Evolutionary conservation across 768 basidiomycete genomes (phyloP), one percentile per base, ranked within the genome.

Genomic region (Podaxis sp.): DNA sequence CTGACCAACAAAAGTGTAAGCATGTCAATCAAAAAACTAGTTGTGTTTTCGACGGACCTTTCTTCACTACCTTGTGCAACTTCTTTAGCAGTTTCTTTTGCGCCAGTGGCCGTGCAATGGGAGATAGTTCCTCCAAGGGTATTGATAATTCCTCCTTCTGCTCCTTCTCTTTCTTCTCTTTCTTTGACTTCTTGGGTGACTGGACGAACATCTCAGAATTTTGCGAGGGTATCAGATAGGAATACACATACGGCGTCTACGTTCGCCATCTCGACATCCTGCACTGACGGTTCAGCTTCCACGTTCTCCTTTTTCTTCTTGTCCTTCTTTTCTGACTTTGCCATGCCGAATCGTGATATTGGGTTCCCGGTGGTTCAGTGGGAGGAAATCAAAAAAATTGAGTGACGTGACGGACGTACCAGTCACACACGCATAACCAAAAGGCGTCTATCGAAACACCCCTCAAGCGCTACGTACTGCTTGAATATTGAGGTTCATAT

Each of bases 61-160:
- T 93, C 80, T 95, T 97, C 67, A 98, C 90, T 6, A 91, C 90
- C 76, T 95, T 96, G 80, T 98, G 90, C 38, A 99, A 78, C 76
- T 95, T 98, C 78, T 97, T 99, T 46, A 90, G 77, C 30, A 98
- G 83, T 77, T 99, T 99, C 80, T 89, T 93, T 74, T 89, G 88
- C 22, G 97, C 97, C 40, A 99, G 80, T 6, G 97, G 97, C 67
- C 88, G 87, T 5, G 97, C 97, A 59, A 99, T 86, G n/a, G 96
- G 95, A 4, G 94, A 93, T 39, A 99, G 83, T 66, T 95, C 93
- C 67, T 92, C 93, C 1, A 88, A 65, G 2, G 89, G 82, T 46
- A 95, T 86, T 17, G 80, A 74, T 59, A 90, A 78, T 63, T 88
- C 88, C 17, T 84, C 85, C 72, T 82, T 81, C 64, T 88, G 87